A percentile compares a stretch with the other conserved stretches of the same genome.
Evolutionary conservation across 306 rosid species (phyloP).

Genomic region (Delonix regia): DNA sequence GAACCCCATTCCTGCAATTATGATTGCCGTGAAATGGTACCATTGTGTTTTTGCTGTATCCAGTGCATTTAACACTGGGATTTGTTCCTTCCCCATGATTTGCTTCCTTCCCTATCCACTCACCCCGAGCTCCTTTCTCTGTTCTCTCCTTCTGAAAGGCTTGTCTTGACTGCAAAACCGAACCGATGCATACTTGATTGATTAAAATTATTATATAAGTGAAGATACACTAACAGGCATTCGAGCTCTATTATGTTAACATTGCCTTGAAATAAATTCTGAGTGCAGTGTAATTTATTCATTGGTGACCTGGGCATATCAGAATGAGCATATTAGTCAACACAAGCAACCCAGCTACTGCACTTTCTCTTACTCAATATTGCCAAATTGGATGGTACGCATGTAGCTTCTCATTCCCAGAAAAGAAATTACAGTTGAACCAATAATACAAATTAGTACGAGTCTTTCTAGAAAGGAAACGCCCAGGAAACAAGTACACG

Average conservation of each 20-base stretch:
- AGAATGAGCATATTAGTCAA: background rate
- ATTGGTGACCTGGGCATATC: no score
- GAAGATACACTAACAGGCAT: background rate
- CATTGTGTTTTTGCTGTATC: constrained; percentile 81
- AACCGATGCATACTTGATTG: background rate
- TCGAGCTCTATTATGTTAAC: background rate
- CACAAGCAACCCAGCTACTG: background rate
- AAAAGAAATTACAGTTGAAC: background rate
- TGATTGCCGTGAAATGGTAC: constrained; percentile 85
- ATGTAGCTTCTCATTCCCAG: background rate
- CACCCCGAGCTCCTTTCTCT: constrained; percentile 7
- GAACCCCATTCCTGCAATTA: constrained; percentile 90
- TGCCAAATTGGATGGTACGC: constrained; percentile 5
- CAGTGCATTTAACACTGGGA: constrained; percentile 68
- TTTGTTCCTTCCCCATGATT: constrained; percentile 59
- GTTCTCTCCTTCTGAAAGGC: constrained; percentile 3
- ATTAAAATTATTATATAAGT: background rate
- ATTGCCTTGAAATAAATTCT: no score
- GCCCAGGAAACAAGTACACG: background rate
- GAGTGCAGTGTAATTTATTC: background rate
- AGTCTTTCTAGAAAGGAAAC: background rate
- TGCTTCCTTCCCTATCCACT: background rate
- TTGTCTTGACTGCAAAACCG: constrained; percentile 36
- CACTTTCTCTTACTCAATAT: background rate
- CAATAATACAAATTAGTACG: background rate